Conservation (phyloP, 2,329 filamentous ascomycete species). For the Venturia pyrina region DNA sequence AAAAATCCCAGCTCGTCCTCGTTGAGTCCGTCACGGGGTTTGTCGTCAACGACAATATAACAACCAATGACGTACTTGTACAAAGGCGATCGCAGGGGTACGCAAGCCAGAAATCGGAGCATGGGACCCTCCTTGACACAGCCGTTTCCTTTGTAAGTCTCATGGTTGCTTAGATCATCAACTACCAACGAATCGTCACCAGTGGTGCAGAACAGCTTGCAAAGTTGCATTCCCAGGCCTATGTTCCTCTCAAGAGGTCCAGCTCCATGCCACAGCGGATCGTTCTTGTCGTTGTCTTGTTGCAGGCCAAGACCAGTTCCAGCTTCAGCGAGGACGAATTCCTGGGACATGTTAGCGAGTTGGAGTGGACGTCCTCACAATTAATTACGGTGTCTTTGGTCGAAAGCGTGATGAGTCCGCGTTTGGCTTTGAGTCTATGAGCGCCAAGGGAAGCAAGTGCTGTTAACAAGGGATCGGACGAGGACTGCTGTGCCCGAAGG, state of each 20-base stretch:
- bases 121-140: background rate
- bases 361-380: background rate
- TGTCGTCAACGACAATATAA: slow-evolving; percentile 25
- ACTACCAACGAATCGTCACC: background rate
- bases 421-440: background rate
- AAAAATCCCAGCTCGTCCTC: slow-evolving; percentile 16
- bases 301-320: slow-evolving; percentile 3
- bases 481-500: slow-evolving; percentile 10
- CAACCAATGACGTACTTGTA: slow-evolving; percentile 18
- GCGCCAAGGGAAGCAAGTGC: slow-evolving; percentile 15
- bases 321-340: slow-evolving; percentile 1
- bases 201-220: background rate
- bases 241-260: background rate
- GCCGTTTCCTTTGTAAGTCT: background rate
- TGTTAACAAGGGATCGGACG: slow-evolving; percentile 22
- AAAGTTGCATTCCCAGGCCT: slow-evolving; percentile 1
- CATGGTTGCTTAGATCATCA: background rate
- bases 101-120: background rate
- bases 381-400: background rate
- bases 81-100: background rate
- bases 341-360: background rate
- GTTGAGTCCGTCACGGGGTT: slow-evolving; percentile 14
- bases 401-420: slow-evolving; percentile 8
- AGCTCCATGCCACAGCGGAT: slow-evolving; percentile 5
- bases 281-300: slow-evolving; percentile 4